Base-by-base conservation (phyloP, 805 yeast species). In the Zygoascus biomembranicola region DNA sequence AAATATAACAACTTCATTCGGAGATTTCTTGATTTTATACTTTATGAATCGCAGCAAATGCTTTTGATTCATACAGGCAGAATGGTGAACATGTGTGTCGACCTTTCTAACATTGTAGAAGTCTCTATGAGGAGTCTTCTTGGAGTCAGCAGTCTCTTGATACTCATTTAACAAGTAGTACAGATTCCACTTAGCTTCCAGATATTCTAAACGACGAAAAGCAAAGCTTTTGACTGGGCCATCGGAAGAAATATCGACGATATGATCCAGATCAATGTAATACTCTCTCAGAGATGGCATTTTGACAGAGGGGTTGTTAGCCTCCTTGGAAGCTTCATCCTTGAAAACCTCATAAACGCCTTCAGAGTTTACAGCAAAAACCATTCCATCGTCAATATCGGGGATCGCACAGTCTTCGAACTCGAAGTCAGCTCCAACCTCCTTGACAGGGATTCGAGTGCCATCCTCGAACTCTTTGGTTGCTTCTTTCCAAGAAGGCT, bases 21-120 rank as follows among this genome's bases (percentile, higher is more conserved):
- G 90, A 47, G 75, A 73, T 55, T 88, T 87, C 72, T 92, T 89
- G 71, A 94, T 82, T 72, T 94, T 94, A 67, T 90, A 88, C 71
- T 94, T 94, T 69, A 94, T 94, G 69, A 88, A 94, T 63, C 99
- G 84, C 59, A 94, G 75, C 63, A 94, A 73, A 72, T 94, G 99
- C 70, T 94, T 94, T 72, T 94, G 99, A 65, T 95, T 95, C 98
- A 95, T 95, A 69, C 97, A 90, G 10, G 99, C 99, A 9, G 97
- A 87, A 68, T 95, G 99, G 68, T 94, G 99, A 62, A 94, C 96
- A 76, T 94, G 99, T 18, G 98, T 94, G 66, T 92, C 99, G 41
- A 94, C 97, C 68, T 92, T 92, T 72, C 98, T 81, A 45, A 90
- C 96, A 64, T 92, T 92, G 72, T 92, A 92, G 66, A 92, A 94